phyloP scores from a whole-genome alignment of 345 rosid genomes.

The Rubroshorea leprosula region DNA sequence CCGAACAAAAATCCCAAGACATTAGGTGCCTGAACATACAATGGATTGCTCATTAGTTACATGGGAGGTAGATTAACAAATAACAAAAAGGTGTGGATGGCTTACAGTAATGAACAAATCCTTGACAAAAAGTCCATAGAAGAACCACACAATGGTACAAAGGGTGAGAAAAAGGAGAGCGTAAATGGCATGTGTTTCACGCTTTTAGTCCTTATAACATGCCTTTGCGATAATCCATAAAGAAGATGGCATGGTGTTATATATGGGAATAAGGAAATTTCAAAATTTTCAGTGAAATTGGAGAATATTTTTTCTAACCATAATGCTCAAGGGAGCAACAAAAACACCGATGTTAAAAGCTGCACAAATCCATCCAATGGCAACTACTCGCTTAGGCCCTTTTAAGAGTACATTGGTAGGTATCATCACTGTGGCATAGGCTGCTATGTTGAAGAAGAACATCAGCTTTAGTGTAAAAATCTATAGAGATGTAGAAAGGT shows the following conservation, averaged over 20 bases:
- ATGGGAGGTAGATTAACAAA: background rate
- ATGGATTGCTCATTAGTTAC: background rate
- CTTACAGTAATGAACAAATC: conserved; percentile 77
- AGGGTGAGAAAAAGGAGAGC: conserved; percentile 64
- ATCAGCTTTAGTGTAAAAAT: conserved; percentile 43
- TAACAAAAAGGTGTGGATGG: conserved; percentile 21
- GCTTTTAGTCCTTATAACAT: conserved; percentile 70
- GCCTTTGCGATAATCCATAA: conserved; percentile 35
- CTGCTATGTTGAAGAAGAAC: conserved; percentile 48
- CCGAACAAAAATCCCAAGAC: conserved; percentile 52
- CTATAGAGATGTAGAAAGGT: too few species aligned
- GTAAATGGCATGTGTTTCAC: conserved; percentile 87
- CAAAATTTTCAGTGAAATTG: background rate
- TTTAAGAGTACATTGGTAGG: conserved; percentile 33
- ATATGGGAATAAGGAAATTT: background rate
- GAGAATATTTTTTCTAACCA: conserved; percentile 34
- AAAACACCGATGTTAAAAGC: conserved; percentile 57
- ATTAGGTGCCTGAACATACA: conserved; percentile 43
- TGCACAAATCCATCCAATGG: conserved; percentile 80
- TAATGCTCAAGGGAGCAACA: conserved; percentile 71
- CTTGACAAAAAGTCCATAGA: conserved; percentile 61
- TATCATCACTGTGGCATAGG: conserved; percentile 38
- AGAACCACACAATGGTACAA: conserved; percentile 81
- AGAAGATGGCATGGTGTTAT: background rate
- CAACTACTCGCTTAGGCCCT: conserved; percentile 31